Base-by-base conservation (phyloP, 2,329 filamentous ascomycete species). In the Botrytis pseudocinerea region DNA sequence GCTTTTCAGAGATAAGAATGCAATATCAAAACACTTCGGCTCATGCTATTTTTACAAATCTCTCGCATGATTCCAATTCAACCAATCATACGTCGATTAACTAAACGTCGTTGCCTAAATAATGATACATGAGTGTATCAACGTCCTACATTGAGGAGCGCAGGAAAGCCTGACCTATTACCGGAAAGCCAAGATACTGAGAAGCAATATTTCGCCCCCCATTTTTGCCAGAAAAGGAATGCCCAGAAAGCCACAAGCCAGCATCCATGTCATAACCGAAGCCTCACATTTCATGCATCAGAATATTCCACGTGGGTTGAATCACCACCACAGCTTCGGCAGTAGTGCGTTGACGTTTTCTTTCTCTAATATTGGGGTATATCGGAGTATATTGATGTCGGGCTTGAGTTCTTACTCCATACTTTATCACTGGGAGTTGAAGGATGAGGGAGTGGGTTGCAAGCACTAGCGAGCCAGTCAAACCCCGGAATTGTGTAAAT, bases 101-200 rank as follows among this genome's bases (percentile, higher is more conserved):
- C 25, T 35, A 32, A 69, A 68, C 8, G 20, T 69, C 54, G 70
- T 46, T 72, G 70, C 63, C 70, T 69, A 61, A 51, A 60, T 51
- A 51, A 72, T 69, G 25, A 42, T 28, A 66, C 32, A 9, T 25
- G 32, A 51, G 42, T 32, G 9, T 54, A 12, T n/a, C 38, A 32
- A 46, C 1, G 10, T 25, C 28, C 63, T 48, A 9, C 22, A 51
- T 35, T n/a, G 22, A 22, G 44, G 22, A 38, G 6, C 20, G 25
- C 9, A 35, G 28, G 44, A 18, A 38, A 48, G 20, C 32, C 44
- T 65, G 63, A 65, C 44, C 28, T 48, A 38, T 48, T 38, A 57
- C 22, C n/a, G 18, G 25, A 57, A n/a, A 40, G 70, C 63, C 70
- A 72, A 63, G 48, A 42, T 60, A 18, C 32, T 16, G 61, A 48